Evolutionary conservation across 164 flowering plant species (phyloP).

Genomic region (Magnolia kwangsiensis): DNA sequence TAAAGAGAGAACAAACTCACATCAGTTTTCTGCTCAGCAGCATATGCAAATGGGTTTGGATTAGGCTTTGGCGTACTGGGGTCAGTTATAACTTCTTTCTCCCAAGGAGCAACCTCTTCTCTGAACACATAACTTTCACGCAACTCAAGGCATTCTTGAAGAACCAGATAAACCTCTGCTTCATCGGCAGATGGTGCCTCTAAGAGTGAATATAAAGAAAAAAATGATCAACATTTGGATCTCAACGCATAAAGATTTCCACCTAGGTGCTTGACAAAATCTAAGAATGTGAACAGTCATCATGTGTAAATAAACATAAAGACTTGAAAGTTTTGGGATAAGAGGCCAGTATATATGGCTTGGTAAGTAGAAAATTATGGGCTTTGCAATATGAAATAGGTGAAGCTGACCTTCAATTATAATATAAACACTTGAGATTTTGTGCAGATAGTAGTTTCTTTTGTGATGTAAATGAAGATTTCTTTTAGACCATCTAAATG

Average conservation of each 20-base stretch:
- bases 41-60: conserved; percentile 68
- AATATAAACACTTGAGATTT: no score
- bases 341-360: no score
- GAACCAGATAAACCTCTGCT: conserved; percentile 61
- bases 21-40: conserved; percentile 74
- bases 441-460: no score
- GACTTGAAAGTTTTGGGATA: neutral
- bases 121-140: conserved; percentile 72
- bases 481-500: no score
- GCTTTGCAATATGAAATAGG: no score
- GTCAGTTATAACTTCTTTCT: conserved; percentile 77
- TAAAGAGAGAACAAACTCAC: conserved; percentile 39
- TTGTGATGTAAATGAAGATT: no score
- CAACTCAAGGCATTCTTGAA: conserved; percentile 88
- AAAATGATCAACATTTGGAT: neutral
- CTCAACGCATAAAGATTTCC: neutral
- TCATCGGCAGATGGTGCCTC: conserved; percentile 90
- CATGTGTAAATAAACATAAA: neutral
- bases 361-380: no score
- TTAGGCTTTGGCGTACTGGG: conserved; percentile 95
- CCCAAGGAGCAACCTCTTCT: conserved; percentile 93
- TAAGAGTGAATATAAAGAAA: conserved; percentile 20
- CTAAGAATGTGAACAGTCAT: neutral
- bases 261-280: neutral
- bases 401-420: no score